Base-by-base conservation (phyloP, 2,329 filamentous ascomycete species). In the Trichothecium roseum region DNA sequence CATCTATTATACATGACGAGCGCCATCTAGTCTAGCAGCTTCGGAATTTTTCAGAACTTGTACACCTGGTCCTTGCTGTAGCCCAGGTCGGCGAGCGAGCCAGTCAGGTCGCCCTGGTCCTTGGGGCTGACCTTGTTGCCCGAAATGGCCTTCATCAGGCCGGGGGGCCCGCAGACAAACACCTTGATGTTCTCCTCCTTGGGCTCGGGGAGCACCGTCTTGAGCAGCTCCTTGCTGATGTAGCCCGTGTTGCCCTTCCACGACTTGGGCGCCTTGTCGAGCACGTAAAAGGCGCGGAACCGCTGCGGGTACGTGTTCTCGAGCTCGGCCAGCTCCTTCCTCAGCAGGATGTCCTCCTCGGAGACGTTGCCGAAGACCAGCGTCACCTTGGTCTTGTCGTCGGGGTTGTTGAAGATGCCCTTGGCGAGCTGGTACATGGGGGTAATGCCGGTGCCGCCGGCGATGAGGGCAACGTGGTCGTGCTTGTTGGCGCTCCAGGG, bases 351-450 rank as follows among this genome's bases (percentile, higher is more conserved):
- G 54, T 98, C 91, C 45, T 89, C 75, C 66, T 96, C 85, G 18
- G 66, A 68, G 40, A 95, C 64, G 66, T 96, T 98, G 47, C 86
- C 91, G 54, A 89, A 95, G 27, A 98, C 74, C 22, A 98, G 78
- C 5, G 89, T 96, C 29, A 98, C 87, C 70, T 94, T 94, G 50
- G 91, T 98, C 76, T 91, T 88, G 68, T 98, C 91, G 30, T 84
- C 76, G 41, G 89, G 86, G 74, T 95, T 94, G 63, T 81, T 85
- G 78, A 96, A 94, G 65, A 98, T 94, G 54, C 80, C 74, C 43
- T 85, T 85, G 45, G 78, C 70, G 31, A 98, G 78, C 70, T 98
- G 91, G 72, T 84, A 96, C 89, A 96, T 95, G 48, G 91, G 91
- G 9, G 91, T 91, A 60, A 98, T 94, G 42, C 91, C 91, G 7